A percentile compares a stretch with the other conserved stretches of the same genome.
These are phyloP conservation scores for Pythium grandisporangium DNA, from an alignment of 352 stramenopile genomes.

Conservation along the genomic window DNA sequence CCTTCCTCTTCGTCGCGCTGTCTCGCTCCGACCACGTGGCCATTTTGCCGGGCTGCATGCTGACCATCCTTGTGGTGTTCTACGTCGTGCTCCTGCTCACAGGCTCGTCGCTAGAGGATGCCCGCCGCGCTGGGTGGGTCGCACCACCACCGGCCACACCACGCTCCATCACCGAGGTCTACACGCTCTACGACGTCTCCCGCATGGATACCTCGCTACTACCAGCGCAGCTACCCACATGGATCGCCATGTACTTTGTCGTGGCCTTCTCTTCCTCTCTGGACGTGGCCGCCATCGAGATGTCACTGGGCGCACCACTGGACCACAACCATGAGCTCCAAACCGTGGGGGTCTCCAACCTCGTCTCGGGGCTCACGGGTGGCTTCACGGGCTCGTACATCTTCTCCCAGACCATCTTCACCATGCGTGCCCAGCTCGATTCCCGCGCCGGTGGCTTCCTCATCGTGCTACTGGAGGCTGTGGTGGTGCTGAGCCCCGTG, in stretches of 20 bases:
- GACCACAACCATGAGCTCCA: conserved; percentile 95
- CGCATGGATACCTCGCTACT: conserved; percentile 52
- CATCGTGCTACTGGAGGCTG: conserved; percentile 70
- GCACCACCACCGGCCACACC: conserved; percentile 52
- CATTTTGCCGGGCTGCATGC: conserved; percentile 86
- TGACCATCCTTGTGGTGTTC: conserved; percentile 74
- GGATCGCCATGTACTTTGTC: conserved; percentile 97
- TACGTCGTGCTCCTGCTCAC: conserved; percentile 72
- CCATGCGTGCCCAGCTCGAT: conserved; percentile 67
- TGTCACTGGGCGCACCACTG: conserved; percentile 90
- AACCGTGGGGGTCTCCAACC: conserved; percentile 95
- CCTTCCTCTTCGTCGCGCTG: conserved; percentile 81
- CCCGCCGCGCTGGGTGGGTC: conserved; percentile 90
- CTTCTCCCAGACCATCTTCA: conserved; percentile 96
- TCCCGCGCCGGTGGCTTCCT: conserved; percentile 62
- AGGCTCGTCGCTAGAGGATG: conserved; percentile 80
- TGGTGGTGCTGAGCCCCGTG: conserved; percentile 83
- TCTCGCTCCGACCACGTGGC: conserved; percentile 75
- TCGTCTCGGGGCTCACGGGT: conserved; percentile 92
- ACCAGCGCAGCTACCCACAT: conserved; percentile 76
- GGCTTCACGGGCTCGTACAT: conserved; percentile 99
- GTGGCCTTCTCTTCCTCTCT: conserved; percentile 97
- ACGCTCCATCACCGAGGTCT: conserved; percentile 62
- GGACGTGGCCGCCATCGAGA: conserved; percentile 97
- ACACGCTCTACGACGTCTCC: conserved; percentile 69